Evolutionary conservation across 2,329 filamentous ascomycete genomes (phyloP), one percentile per base, ranked within the genome.

Genomic region (Scolecobasidium constrictum): DNA sequence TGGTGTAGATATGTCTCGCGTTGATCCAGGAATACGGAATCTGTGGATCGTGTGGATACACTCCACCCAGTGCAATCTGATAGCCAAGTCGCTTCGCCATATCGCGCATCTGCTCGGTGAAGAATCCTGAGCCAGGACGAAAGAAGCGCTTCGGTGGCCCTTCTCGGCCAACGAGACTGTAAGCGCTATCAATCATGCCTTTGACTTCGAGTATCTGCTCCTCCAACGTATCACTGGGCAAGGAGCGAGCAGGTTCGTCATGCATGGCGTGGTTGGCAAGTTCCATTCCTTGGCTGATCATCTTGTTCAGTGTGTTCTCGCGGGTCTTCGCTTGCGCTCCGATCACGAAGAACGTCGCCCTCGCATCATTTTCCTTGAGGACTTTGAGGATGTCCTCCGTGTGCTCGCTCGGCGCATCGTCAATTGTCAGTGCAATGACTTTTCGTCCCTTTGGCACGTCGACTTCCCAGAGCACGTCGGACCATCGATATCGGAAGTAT

Each of bases 1-100:
- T 86, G 62, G 83, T 86, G 51, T 94, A 60, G 3, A 94, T 75
- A 64, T 94, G 86, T 50, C 67, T 69, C 5, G 84, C 81, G 61
- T 94, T 94, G 41, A 87, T 51, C 49, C 67, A 65, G 50, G 76
- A 72, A 53, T 74, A 80, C 7, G 68, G 68, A 45, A 94, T 81
- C 68, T 93, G 86, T n/a, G 87, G 79, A 63, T 94, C 87, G 64
- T 94, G 86, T 4, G 87, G 87, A 62, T 93, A 94, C 33, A 94
- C 79, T 59, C 78, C 80, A 3, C 87, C 87, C 31, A 94, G 65
- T n/a, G 87, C 81, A 40, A 92, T 68, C 39, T 71, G 68, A 60
- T 86, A 88, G 3, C 78, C 80, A 47, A 86, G 56, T 40, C 63
- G 67, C 23, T 63, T 62, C 5, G 86, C 62, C 26, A 81, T 56